Evolutionary conservation across 2,329 filamentous ascomycete genomes (phyloP), one percentile per base, ranked within the genome.

Genomic region (Penicillium glabrum): DNA sequence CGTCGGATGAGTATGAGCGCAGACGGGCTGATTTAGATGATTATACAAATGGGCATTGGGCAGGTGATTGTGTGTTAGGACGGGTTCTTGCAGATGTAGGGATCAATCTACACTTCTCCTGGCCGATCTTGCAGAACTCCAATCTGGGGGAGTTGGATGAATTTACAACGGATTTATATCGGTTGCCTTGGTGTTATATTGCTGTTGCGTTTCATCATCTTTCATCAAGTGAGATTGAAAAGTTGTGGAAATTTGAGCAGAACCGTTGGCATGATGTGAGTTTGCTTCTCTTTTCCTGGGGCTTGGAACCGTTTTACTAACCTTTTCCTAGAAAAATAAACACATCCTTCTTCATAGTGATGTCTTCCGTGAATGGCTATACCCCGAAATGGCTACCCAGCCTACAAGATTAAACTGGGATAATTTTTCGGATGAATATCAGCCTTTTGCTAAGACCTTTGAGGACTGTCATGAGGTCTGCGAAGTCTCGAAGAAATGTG

Each of bases 231-330:
- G 76, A 82, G 8, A 75, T 79, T 14, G 68, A 75, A 45, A 67
- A 71, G 3, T 71, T 83, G 39, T 78, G 75, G 68, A 71, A 73
- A 8, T 80, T 82, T 31, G 79, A 83, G 61, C 74, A 74, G 49
- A 70, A 69, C 48, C 77, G 85, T 66, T 87, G 86, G 74, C 82
- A 83, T 72, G 84, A 86, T 70, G 87, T 89, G n/a, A 19, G 37
- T 21, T 21, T 16, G n/a, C 7, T n/a, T 39, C 19, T 8, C 5
- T 21, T 10, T 1, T 1, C 26, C 1, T 8, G 26, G 26, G 26
- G 26, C 7, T 8, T 26, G 31, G 13, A 6, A 33, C 31, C n/a
- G 26, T 8, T 29, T 47, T 44, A 9, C 35, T 51, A 48, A n/a
- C 46, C 24, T 13, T 7, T n/a, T 8, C 10, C 16, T 11, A 58